Percentiles rank a stretch among this genome's conserved stretches.
Conservation (phyloP, 2,329 filamentous ascomycete genomes). For the Chaetothyriales sp. region DNA sequence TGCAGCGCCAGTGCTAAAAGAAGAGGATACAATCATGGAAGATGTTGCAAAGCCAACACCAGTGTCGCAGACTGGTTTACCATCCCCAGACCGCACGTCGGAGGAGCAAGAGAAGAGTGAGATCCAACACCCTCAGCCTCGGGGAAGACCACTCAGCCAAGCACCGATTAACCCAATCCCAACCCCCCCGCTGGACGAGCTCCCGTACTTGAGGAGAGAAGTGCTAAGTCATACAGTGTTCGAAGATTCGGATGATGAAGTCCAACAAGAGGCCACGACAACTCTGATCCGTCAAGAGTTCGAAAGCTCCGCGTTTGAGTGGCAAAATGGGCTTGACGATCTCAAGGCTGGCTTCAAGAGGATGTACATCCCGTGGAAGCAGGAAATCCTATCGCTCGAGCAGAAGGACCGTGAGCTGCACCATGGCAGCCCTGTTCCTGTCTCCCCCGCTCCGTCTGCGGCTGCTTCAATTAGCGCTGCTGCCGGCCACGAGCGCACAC, state of each 20-base stretch:
- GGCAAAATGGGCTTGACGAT: constrained; percentile 25
- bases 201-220: constrained; percentile 32
- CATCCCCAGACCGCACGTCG: constrained; percentile 12
- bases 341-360: constrained; percentile 27
- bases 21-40: constrained; percentile 1
- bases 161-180: constrained; percentile 17
- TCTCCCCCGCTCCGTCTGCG: constrained; percentile 20
- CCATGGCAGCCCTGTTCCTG: constrained; percentile 24
- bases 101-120: constrained; percentile 14
- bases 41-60: neutral
- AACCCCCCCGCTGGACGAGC: constrained; percentile 26
- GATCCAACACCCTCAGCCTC: constrained; percentile 8
- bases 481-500: constrained; percentile 24
- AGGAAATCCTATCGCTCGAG: constrained; percentile 29
- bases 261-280: constrained; percentile 25
- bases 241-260: constrained; percentile 30
- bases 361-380: constrained; percentile 31
- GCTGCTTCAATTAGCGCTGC: constrained; percentile 19
- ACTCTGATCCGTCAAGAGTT: constrained; percentile 26
- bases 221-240: constrained; percentile 31
- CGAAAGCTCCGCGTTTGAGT: constrained; percentile 25
- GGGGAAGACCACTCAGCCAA: constrained; percentile 14
- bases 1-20: constrained; percentile 9
- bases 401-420: constrained; percentile 23
- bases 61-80: constrained; percentile 7